Conservation (phyloP, 1,139 yeast genomes). For the Barnettozyma hawaiiensis region DNA sequence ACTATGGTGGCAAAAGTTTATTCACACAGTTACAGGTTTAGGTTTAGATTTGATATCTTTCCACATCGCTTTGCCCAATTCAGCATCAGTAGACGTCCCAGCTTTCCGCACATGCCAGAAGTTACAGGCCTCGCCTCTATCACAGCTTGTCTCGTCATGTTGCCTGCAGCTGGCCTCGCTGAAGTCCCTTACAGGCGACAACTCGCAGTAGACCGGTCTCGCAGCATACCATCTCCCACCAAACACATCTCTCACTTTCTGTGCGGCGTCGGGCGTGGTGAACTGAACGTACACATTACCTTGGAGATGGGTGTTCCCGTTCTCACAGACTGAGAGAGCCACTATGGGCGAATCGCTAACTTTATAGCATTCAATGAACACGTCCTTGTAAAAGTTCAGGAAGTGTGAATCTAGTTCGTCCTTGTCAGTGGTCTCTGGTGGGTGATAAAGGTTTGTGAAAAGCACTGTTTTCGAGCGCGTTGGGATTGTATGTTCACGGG, state of each 20-base stretch:
- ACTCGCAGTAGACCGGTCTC: conserved; percentile 75
- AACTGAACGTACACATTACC: conserved; percentile 82
- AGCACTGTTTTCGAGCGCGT: conserved; percentile 60
- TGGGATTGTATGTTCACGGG: conserved; percentile 71
- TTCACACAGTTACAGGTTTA: neutral
- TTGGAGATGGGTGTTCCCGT: conserved; percentile 70
- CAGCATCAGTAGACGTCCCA: conserved; percentile 35
- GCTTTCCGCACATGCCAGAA: conserved; percentile 78
- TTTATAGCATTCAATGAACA: conserved; percentile 56
- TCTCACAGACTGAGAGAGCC: conserved; percentile 73
- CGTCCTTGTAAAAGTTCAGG: conserved; percentile 66
- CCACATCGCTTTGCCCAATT: conserved; percentile 35
- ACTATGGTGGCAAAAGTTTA: too few relatives aligned
- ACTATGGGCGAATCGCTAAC: conserved; percentile 57
- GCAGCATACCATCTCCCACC: conserved; percentile 80
- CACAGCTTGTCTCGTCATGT: conserved; percentile 55
- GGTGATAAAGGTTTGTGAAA: conserved; percentile 65
- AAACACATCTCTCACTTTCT: conserved; percentile 51
- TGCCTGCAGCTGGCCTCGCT: conserved; percentile 73
- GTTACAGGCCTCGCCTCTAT: conserved; percentile 78
- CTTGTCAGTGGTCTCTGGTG: conserved; percentile 30
- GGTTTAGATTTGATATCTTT: conserved; percentile 19
- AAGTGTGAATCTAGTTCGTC: conserved; percentile 47
- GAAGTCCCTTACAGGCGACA: conserved; percentile 70
- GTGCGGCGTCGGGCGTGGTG: conserved; percentile 51